Percentiles rank a stretch among this genome's conserved stretches.
These are phyloP conservation scores for Diaporthe citrichinensis DNA, from an alignment of 2,329 filamentous ascomycete genomes.

Conservation along the genomic window DNA sequence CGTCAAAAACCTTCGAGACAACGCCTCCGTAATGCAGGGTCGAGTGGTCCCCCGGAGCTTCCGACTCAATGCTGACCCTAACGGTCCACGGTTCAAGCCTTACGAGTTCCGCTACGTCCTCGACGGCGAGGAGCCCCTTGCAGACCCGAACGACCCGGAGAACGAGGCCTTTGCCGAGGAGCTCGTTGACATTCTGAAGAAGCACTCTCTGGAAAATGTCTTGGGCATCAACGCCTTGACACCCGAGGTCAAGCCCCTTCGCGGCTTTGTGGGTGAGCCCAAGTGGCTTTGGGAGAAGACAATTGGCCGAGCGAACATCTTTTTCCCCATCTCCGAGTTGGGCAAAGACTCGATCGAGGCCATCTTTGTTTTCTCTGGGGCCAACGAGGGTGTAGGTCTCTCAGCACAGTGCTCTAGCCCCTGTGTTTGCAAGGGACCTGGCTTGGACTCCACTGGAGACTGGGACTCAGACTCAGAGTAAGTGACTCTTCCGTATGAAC, in stretches of 20 bases:
- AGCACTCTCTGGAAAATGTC: neutral
- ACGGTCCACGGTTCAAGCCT: neutral
- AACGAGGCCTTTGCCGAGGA: neutral
- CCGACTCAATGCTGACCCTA: neutral
- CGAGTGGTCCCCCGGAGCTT: neutral
- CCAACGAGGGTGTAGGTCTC: neutral
- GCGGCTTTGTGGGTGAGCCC: neutral
- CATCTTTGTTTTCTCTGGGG: neutral
- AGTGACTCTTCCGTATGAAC: neutral
- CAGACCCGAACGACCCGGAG: neutral
- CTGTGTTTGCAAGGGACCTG: neutral
- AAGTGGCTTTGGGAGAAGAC: constrained; percentile 24
- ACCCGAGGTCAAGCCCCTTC: constrained; percentile 7
- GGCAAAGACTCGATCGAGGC: constrained; percentile 5
- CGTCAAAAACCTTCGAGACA: constrained; percentile 6
- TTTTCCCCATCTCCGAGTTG: neutral
- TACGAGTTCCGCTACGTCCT: constrained; percentile 15
- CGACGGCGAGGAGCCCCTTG: neutral
- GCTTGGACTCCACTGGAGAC: neutral
- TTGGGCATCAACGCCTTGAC: constrained; percentile 16
- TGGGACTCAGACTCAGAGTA: neutral
- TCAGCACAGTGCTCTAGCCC: neutral
- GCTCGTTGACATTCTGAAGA: neutral
- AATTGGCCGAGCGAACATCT: constrained; percentile 9
- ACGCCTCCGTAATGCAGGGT: neutral